These are phyloP conservation scores for Sporothrix sp. DNA, from an alignment of 2,329 filamentous ascomycete genomes.

Conservation along the genomic window DNA sequence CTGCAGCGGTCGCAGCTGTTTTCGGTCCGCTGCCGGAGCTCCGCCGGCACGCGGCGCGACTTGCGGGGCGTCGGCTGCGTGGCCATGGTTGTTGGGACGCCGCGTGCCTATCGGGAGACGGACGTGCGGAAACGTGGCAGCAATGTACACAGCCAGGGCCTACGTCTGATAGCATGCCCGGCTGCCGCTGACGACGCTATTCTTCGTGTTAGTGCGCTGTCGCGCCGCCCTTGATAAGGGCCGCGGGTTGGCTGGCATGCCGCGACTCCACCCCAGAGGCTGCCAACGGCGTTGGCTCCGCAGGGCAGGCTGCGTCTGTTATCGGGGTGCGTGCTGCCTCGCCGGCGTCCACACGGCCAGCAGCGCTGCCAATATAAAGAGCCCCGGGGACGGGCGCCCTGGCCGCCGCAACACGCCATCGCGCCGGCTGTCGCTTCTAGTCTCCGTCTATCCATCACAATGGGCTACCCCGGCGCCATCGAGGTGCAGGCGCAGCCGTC, in stretches of 20 bases:
- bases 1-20: conserved; percentile 37
- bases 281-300: too few species aligned
- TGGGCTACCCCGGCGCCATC: neutral
- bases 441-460: neutral
- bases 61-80: conserved; percentile 1
- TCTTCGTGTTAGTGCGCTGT: too few species aligned
- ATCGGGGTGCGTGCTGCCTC: too few species aligned
- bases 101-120: conserved; percentile 16
- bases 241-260: neutral
- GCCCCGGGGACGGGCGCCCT: too few species aligned
- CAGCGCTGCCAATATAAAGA: too few species aligned
- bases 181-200: conserved; percentile 1
- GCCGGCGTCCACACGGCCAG: too few species aligned
- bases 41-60: conserved; percentile 29
- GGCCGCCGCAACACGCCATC: too few species aligned
- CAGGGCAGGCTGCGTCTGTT: too few species aligned
- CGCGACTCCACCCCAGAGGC: neutral
- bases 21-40: conserved; percentile 35
- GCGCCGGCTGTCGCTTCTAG: neutral
- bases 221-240: neutral
- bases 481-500: neutral
- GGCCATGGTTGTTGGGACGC: too few species aligned
- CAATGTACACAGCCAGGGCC: neutral
- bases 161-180: conserved; percentile 9
- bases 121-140: neutral